These are phyloP conservation scores for Nothomitra cinnamomea DNA, from an alignment of 2,329 filamentous ascomycete species.

Conservation along the genomic window DNA sequence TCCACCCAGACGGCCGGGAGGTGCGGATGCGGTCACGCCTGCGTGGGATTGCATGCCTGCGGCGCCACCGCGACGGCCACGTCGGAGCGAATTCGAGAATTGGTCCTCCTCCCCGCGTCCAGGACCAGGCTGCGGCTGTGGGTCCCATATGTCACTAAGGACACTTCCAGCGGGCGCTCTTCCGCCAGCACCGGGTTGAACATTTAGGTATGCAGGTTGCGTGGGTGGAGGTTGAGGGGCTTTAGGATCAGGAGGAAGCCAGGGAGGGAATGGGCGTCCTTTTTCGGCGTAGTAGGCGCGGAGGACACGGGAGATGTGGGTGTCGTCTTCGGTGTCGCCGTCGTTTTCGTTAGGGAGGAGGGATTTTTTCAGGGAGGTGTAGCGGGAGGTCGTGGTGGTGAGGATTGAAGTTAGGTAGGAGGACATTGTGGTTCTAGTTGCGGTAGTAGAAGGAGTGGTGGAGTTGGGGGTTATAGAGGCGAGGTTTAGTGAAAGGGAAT, in stretches of 20 bases:
- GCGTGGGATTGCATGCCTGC: constrained; percentile 11
- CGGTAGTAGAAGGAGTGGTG: no score
- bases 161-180: constrained; percentile 16
- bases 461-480: no score
- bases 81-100: constrained; percentile 30
- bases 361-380: constrained; percentile 41
- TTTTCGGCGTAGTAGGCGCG: constrained; percentile 88
- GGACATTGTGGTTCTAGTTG: constrained; percentile 36
- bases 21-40: no score
- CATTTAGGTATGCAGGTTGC: constrained; percentile 24
- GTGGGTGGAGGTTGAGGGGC: constrained; percentile 35
- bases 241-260: constrained; percentile 86
- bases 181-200: constrained; percentile 16
- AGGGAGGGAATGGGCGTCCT: constrained; percentile 60
- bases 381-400: constrained; percentile 37
- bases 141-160: constrained; percentile 24
- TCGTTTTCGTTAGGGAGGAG: constrained; percentile 45
- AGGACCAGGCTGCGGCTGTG: constrained; percentile 17
- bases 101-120: constrained; percentile 24
- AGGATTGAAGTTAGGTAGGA: constrained; percentile 66
- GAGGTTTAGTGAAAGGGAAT: constrained; percentile 5
- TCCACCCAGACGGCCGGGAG: not conserved
- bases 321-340: constrained; percentile 59
- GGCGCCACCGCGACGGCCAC: constrained; percentile 21
- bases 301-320: constrained; percentile 83